phyloP scores from a whole-genome alignment of 1,139 yeast species.

The Diutina pseudorugosa region DNA sequence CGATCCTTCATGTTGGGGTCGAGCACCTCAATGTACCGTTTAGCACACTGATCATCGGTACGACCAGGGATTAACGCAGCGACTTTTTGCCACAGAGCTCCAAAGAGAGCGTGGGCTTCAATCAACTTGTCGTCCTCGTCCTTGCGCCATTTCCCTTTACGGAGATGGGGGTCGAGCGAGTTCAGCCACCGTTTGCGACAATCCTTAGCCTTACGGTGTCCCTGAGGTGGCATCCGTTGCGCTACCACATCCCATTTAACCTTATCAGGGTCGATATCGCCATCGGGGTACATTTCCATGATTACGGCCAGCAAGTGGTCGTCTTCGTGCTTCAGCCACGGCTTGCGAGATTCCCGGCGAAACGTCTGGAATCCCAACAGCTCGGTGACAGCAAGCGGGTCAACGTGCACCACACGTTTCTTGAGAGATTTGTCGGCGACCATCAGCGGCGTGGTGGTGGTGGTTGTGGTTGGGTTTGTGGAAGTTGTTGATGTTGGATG shows the following conservation, averaged over 20 bases:
- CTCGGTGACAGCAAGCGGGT: conserved; percentile 58
- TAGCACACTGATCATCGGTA: conserved; percentile 93
- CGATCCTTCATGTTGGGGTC: conserved; percentile 76
- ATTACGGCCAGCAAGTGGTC: conserved; percentile 27
- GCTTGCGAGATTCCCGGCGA: conserved; percentile 46
- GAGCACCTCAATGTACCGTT: conserved; percentile 77
- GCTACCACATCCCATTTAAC: conserved; percentile 66
- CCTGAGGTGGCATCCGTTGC: conserved; percentile 18
- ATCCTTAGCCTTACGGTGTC: conserved; percentile 50
- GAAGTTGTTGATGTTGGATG: too few relatives aligned
- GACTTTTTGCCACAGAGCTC: conserved; percentile 81
- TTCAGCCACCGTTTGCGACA: conserved; percentile 69
- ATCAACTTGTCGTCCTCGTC: conserved; percentile 63
- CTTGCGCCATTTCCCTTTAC: conserved; percentile 83
- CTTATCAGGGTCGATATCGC: conserved; percentile 6
- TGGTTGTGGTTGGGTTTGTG: too few relatives aligned
- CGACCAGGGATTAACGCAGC: conserved; percentile 68
- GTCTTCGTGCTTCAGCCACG: conserved; percentile 65
- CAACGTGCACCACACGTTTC: conserved; percentile 17
- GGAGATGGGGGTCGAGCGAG: conserved; percentile 69
- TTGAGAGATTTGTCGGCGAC: conserved; percentile 12
- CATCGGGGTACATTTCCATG: conserved; percentile 14
- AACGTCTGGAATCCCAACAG: conserved; percentile 68
- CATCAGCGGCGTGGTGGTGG: not conserved
- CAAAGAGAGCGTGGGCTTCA: conserved; percentile 53